Conservation (phyloP, 1,139 yeast genomes). For the Candida mesenterica region DNA sequence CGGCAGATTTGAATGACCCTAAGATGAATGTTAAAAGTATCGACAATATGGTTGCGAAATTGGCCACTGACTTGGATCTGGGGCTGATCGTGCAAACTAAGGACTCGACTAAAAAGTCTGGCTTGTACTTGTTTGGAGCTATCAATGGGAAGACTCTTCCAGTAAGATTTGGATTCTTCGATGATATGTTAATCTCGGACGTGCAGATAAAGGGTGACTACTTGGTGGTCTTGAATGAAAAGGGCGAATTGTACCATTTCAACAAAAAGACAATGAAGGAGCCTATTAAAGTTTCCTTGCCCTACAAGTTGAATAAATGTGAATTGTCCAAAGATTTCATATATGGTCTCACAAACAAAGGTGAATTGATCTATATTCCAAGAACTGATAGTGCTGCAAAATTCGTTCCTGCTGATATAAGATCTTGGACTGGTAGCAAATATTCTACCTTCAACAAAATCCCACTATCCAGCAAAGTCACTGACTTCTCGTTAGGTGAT, state of each 20-base stretch:
- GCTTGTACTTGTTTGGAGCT: conserved; percentile 40
- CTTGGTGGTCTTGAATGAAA: conserved; percentile 61
- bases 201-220: conserved; percentile 50
- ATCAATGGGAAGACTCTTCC: conserved; percentile 49
- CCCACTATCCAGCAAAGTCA: conserved; percentile 40
- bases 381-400: conserved; percentile 19
- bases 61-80: conserved; percentile 37
- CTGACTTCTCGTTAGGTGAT: conserved; percentile 57
- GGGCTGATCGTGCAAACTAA: conserved; percentile 24
- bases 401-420: conserved; percentile 18
- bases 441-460: conserved; percentile 13
- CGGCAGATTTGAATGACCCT: conserved; percentile 27
- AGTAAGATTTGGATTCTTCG: conserved; percentile 60
- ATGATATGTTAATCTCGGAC: conserved; percentile 56
- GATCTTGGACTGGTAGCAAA: conserved; percentile 26
- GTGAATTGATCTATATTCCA: conserved; percentile 55
- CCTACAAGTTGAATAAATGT: conserved; percentile 49
- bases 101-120: conserved; percentile 27
- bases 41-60: conserved; percentile 24
- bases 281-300: conserved; percentile 30
- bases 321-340: conserved; percentile 54
- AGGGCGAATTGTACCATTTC: conserved; percentile 80
- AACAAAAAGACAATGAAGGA: conserved; percentile 31
- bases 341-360: conserved; percentile 56
- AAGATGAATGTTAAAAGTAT: conserved; percentile 27